Evolutionary conservation across 139 green algal species (phyloP), one percentile per base, ranked within the genome.

Genomic region (Tetraselmis striata): DNA sequence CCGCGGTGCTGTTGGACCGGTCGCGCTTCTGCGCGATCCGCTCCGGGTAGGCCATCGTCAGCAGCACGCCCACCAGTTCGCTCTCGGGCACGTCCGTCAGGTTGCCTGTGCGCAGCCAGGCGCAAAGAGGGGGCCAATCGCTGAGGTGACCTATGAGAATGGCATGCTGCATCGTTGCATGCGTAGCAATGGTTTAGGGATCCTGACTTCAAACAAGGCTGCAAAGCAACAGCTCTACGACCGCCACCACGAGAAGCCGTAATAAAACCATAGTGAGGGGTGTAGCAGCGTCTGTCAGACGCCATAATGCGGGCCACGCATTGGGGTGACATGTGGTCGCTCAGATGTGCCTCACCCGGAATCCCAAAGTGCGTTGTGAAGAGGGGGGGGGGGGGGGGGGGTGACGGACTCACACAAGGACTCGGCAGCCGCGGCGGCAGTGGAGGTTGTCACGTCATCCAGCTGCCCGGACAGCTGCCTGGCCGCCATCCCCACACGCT

Each of bases 21-120:
- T 59, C 75, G 28, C 84, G 79, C 5, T 81, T 58, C 79, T 84
- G 79, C 11, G 85, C 89, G 2, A 94, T 83, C 32, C 91, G 84
- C 75, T 94, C 91, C 0, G 91, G 91, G 81, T 92, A 94, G 1
- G 91, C 91, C 0, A 85, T 59, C 32, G 91, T 89, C 29, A 94
- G 81, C 74, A 93, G 84, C 23, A 85, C 85, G 23, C 86, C 86
- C 29, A 89, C 30, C 30, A 87, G 59, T 28, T 77, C 83, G 45
- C 45, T 67, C 45, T 67, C 45, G 5, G 45, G 45, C 45, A 67
- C 45, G 45, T 67, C 45, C 45, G 45, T 18, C 45, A 67, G 18
- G 18, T 67, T 18, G 45, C 45, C 45, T 67, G 45, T 18, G 45
- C 45, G 45, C 45, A 67, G 11, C 45, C 5, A 67, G 45, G 18